Base-by-base conservation (phyloP, 2,329 filamentous ascomycete species). In the Fusarium sp. region DNA sequence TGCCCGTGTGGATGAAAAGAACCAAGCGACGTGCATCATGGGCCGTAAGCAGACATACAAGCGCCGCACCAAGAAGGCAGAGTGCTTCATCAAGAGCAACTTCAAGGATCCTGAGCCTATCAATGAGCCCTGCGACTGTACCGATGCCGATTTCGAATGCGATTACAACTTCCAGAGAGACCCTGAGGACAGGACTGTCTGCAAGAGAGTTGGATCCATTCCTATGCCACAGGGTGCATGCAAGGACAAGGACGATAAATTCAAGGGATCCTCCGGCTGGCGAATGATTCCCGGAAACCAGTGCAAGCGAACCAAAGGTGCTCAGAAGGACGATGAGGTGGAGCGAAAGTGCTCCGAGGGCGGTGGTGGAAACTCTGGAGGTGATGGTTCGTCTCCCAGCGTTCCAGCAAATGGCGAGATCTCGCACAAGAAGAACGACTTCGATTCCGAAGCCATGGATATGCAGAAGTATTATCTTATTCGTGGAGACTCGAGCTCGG, bases 11-110 rank as follows among this genome's bases (percentile, higher is more conserved):
- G 91, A 97, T 76, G 87, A 91, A 29, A 87, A 97, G 20, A 91
- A 91, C 31, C 87, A 97, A 56, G 87, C 94, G 2, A 92, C 90
- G 55, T 99, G 96, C 78, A 84, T 99, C 70, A 98, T 99, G 95
- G 96, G 96, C 18, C 94, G 97, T 78, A 97, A 90, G 75, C 95
- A 98, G 77, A 93, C 87, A 67, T 99, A 91, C 80, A 86, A 84
- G 59, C 89, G 96, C 69, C 90, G 96, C 73, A 98, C 96, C 83
- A 91, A 93, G 77, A 87, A 92, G 73, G 91, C 92, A 16, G 89
- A 97, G 65, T 99, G 96, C 80, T 97, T 97, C 77, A 86, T 98
- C 72, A 91, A 92, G 73, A 85, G 92, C 65, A 89, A 95, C 58
- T 97, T 97, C 82, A 89, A 93, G 75, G 91, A 96, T 68, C 89